Base-by-base conservation (phyloP, 176 grass and related monocot genomes). In the Oryza meridionalis region DNA sequence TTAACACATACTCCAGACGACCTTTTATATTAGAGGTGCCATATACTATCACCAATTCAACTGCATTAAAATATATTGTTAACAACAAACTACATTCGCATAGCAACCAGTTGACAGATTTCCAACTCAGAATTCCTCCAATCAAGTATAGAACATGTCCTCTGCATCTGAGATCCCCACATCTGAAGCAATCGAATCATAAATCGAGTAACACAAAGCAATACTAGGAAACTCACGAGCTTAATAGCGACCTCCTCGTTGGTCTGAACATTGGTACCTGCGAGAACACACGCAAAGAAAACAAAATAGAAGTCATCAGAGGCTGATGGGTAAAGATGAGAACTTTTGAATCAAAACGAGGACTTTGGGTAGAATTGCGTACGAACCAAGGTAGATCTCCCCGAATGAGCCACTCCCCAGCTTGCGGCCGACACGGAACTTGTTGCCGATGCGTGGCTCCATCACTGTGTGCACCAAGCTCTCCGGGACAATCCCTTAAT, bases 161-260 rank as follows among this genome's bases (percentile, higher is more conserved):
- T 50, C 50, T 11, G 27, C 55, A 46, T 7, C 50, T 24, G 49
- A 89, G 77, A 89, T 89, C 77, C 55, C 73, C 50, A 31, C 38
- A 65, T 46, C 37, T 31, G 25, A 79, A 6, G 77, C n/a, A 53
- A 88, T 25, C 27, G 25, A 31, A 33, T 71, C 29, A 29, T 9
- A 80, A 29, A 76, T 76, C 71, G 31, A 1, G 29, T 9, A 67
- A 22, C 6, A 0, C 4, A 17, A 75, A 45, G 15, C 19, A 62
- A 32, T 25, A 59, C 9, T 19, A 9, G 69, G 21, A 1, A 58
- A 92, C 94, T 97, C 80, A 97, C 94, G 42, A 97, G 90, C 70
- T 97, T 97, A 77, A 97, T 92, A 38, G 90, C 94, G 49, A 97
- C 94, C 78, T 97, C 94, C 80, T 97, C 94, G 49, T 97, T 97